These are phyloP conservation scores for Isabelozyma gotoi DNA, from an alignment of 805 yeast species.

Conservation along the genomic window DNA sequence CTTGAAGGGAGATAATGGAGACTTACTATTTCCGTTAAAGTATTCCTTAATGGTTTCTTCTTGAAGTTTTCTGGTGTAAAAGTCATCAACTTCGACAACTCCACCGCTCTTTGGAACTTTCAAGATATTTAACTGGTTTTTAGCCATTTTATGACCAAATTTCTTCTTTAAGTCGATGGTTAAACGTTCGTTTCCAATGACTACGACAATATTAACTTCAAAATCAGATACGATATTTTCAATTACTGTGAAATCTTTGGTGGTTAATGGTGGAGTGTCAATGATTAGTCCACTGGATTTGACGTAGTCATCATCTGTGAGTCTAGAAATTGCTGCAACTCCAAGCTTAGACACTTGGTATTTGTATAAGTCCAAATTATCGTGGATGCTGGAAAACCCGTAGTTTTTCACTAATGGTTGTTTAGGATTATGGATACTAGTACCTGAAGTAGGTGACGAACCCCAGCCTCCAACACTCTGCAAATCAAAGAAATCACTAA, in stretches of 20 bases:
- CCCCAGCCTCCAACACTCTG: constrained; percentile 75
- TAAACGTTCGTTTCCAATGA: constrained; percentile 74
- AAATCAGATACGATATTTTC: constrained; percentile 60
- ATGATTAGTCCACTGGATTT: constrained; percentile 59
- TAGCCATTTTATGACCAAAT: constrained; percentile 32
- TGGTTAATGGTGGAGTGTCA: constrained; percentile 68
- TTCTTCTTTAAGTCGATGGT: constrained; percentile 61
- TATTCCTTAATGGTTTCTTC: constrained; percentile 80
- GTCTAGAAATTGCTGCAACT: constrained; percentile 45
- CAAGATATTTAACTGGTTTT: constrained; percentile 42
- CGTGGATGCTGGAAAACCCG: constrained; percentile 63
- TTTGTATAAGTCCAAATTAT: constrained; percentile 58
- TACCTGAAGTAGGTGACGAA: constrained; percentile 67
- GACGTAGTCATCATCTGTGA: constrained; percentile 48
- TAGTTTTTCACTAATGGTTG: constrained; percentile 83
- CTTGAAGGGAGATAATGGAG: constrained; percentile 81
- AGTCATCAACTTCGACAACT: constrained; percentile 69
- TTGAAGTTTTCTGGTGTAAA: constrained; percentile 67
- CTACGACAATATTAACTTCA: constrained; percentile 58
- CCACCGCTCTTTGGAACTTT: constrained; percentile 76
- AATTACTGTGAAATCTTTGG: constrained; percentile 51
- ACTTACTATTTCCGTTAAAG: constrained; percentile 74
- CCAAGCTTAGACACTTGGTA: constrained; percentile 50
- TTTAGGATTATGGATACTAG: constrained; percentile 76
- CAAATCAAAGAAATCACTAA: constrained; percentile 77